Evolutionary conservation across 495 filamentous ascomycete species (phyloP).

Genomic region (Corynascus novoguineensis): DNA sequence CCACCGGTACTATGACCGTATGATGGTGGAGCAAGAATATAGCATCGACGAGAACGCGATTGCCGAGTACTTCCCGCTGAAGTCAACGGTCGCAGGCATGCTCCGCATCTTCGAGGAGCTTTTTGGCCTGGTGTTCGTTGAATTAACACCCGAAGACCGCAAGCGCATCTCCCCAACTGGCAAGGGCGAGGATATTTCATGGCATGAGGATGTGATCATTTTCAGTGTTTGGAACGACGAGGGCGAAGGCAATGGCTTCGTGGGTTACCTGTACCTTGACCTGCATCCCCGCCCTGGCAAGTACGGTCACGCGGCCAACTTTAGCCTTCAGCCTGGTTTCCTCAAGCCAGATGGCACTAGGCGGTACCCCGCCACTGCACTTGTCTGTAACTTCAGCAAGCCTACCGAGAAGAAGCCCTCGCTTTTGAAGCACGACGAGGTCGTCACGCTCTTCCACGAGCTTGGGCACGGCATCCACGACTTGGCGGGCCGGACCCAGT

Average conservation of each 20-base stretch:
- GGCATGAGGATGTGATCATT: slow-evolving; percentile 58
- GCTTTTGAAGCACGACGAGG: slow-evolving; percentile 59
- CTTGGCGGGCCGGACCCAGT: slow-evolving; percentile 49
- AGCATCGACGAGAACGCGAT: slow-evolving; percentile 83
- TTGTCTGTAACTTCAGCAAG: slow-evolving; percentile 65
- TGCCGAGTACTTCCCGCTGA: slow-evolving; percentile 89
- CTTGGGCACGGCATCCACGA: slow-evolving; percentile 63
- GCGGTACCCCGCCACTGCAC: slow-evolving; percentile 55
- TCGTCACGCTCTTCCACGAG: slow-evolving; percentile 62
- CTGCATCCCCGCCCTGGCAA: slow-evolving; percentile 58
- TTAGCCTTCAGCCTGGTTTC: slow-evolving; percentile 66
- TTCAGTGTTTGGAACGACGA: slow-evolving; percentile 60
- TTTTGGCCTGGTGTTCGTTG: slow-evolving; percentile 86
- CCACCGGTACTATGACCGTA: slow-evolving; percentile 69
- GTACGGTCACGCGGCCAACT: slow-evolving; percentile 71
- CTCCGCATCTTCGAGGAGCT: slow-evolving; percentile 89
- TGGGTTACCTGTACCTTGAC: slow-evolving; percentile 62
- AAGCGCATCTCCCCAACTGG: slow-evolving; percentile 45
- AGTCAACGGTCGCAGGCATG: slow-evolving; percentile 82
- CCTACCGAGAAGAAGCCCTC: slow-evolving; percentile 57
- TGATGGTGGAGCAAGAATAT: slow-evolving; percentile 91
- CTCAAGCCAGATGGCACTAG: slow-evolving; percentile 48
- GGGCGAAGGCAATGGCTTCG: slow-evolving; percentile 51
- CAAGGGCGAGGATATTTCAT: slow-evolving; percentile 53
- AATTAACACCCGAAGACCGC: slow-evolving; percentile 55